Evolutionary conservation across 1,284 basidiomycete species (phyloP).

Genomic region (Puccinia brachypodii): DNA sequence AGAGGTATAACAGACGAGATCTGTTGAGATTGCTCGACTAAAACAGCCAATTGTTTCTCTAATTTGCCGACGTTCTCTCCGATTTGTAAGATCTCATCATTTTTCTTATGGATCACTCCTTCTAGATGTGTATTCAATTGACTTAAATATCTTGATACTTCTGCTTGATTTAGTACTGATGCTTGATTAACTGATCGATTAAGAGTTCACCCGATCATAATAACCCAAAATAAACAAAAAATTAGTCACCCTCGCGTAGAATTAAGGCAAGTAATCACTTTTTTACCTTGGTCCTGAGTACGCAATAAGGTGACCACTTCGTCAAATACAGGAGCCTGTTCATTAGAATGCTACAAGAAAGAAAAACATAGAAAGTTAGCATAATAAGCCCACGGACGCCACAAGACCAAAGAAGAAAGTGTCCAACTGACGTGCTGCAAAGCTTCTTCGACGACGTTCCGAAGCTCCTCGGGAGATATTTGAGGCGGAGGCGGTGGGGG

Average conservation of each 20-base stretch:
- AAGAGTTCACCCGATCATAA: not conserved
- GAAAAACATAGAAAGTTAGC: not conserved
- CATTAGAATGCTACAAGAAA: constrained; percentile 33
- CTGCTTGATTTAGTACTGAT: constrained; percentile 41
- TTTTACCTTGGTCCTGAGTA: constrained; percentile 48
- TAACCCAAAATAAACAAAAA: not conserved
- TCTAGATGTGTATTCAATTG: constrained; percentile 47
- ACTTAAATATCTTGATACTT: constrained; percentile 45
- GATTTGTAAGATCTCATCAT: constrained; percentile 44
- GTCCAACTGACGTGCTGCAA: constrained; percentile 21
- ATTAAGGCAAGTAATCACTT: not conserved
- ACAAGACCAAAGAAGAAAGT: not conserved
- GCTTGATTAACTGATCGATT: constrained; percentile 41
- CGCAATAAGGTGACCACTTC: constrained; percentile 44
- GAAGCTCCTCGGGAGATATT: constrained; percentile 30
- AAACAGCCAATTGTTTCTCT: constrained; percentile 33
- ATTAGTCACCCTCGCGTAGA: not conserved
- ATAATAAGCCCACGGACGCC: not conserved
- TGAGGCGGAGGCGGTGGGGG: not conserved
- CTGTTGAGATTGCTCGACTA: constrained; percentile 41
- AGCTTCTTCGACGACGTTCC: constrained; percentile 32
- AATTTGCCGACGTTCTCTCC: constrained; percentile 29
- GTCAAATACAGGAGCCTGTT: constrained; percentile 42
- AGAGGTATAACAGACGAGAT: constrained; percentile 26
- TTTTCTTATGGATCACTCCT: constrained; percentile 41